Percentiles rank a stretch among this genome's conserved stretches.
Conservation (phyloP, 441 rosid genomes). For the Erysimum pusillum region DNA sequence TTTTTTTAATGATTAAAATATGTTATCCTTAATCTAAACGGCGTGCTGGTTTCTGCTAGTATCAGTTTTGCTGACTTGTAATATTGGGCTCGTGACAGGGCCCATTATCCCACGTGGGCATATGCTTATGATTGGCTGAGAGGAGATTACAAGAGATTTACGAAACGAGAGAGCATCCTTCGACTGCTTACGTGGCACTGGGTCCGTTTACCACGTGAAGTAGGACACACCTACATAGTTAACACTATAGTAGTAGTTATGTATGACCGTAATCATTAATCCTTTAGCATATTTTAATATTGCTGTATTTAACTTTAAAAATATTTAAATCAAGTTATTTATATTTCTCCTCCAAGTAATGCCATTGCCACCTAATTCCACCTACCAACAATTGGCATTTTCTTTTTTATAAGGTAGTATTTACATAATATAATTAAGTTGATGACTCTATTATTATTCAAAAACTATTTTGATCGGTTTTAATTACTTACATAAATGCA, state of each 20-base stretch:
- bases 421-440: neutral
- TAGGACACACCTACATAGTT: slow-evolving; percentile 29
- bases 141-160: slow-evolving; percentile 70
- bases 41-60: slow-evolving; percentile 11
- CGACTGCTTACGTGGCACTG: slow-evolving; percentile 58
- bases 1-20: slow-evolving; percentile 15
- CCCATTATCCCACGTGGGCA: slow-evolving; percentile 74
- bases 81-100: slow-evolving; percentile 46
- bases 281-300: slow-evolving; percentile 7
- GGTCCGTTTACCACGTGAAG: slow-evolving; percentile 53
- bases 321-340: neutral
- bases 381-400: neutral
- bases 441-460: neutral
- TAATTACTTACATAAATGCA: neutral
- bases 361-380: slow-evolving; percentile 25
- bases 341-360: neutral
- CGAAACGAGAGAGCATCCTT: slow-evolving; percentile 36
- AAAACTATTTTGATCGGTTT: neutral
- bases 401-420: no score
- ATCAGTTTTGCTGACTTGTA: slow-evolving; percentile 15
- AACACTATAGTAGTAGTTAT: neutral
- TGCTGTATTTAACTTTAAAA: slow-evolving; percentile 2
- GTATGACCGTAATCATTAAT: slow-evolving; percentile 11
- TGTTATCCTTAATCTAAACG: slow-evolving; percentile 32
- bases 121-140: slow-evolving; percentile 71